Percentiles rank a stretch among this genome's conserved stretches.
Evolutionary conservation across 1,284 basidiomycete species (phyloP).

Genomic region (Puccinia triticina): DNA sequence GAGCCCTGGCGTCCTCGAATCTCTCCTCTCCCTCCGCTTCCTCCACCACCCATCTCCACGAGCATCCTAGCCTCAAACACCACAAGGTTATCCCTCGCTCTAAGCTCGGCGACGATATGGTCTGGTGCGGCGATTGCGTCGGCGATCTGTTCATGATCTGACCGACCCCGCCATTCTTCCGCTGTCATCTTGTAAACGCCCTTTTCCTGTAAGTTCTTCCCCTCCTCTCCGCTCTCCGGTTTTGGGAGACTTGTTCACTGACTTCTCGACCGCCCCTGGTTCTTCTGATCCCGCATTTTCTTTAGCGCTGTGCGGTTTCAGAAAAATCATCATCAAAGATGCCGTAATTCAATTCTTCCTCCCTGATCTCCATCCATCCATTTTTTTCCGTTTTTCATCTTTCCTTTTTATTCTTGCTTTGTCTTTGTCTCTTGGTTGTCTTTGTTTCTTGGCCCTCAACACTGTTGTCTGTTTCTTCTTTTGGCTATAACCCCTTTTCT

Average conservation of each 20-base stretch:
- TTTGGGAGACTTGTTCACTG: too few relatives aligned
- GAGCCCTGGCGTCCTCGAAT: background rate
- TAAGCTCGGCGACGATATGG: constrained; percentile 48
- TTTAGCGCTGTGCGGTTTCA: background rate
- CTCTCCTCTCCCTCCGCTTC: background rate
- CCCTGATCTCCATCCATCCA: background rate
- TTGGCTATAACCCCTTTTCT: too few relatives aligned
- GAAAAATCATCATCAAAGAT: too few relatives aligned
- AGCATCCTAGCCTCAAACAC: background rate
- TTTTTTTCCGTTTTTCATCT: background rate
- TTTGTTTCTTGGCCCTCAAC: background rate
- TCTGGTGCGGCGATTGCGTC: constrained; percentile 50
- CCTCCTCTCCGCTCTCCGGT: too few relatives aligned
- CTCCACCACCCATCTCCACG: background rate
- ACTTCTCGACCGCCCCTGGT: background rate
- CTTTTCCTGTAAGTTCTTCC: too few relatives aligned
- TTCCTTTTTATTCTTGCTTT: background rate
- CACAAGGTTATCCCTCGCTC: constrained; percentile 21
- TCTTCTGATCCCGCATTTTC: background rate
- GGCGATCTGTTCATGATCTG: constrained; percentile 51
- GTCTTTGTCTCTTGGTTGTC: background rate
- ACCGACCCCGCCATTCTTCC: background rate
- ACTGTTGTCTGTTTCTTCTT: too few relatives aligned
- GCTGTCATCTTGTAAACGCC: background rate
- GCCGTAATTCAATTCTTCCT: too few relatives aligned